Evolutionary conservation across 2,329 filamentous ascomycete species (phyloP).

Genomic region (Zasmidium angulare): DNA sequence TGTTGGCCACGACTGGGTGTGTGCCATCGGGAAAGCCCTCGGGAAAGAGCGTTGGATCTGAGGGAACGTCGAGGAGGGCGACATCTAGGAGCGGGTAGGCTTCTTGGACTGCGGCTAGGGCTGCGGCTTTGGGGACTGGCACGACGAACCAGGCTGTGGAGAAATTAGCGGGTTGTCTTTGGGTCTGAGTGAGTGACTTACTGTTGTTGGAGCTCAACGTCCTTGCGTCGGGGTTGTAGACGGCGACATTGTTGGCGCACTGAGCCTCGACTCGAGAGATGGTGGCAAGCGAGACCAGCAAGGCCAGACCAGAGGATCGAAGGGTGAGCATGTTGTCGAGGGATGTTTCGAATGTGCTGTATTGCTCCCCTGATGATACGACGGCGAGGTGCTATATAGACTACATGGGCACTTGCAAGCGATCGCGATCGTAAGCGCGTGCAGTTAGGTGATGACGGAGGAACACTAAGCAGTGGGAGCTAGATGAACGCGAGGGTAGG

Average conservation of each 20-base stretch:
- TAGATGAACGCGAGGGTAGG: too few relatives aligned
- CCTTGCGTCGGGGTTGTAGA: constrained; percentile 20
- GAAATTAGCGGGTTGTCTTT: background rate
- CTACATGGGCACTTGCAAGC: too few relatives aligned
- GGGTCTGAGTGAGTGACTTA: constrained; percentile 3
- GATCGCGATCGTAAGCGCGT: too few relatives aligned
- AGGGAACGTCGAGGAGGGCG: constrained; percentile 19
- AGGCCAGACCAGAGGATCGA: background rate
- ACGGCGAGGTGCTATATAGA: too few relatives aligned
- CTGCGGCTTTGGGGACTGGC: constrained; percentile 20
- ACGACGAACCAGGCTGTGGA: constrained; percentile 23
- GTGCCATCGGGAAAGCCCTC: constrained; percentile 19
- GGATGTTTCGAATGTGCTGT: background rate
- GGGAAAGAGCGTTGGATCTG: constrained; percentile 20
- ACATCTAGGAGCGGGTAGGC: constrained; percentile 12
- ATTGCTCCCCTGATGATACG: too few relatives aligned
- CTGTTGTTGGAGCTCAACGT: constrained; percentile 21
- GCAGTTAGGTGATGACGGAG: too few relatives aligned
- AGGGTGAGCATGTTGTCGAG: background rate
- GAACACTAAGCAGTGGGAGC: too few relatives aligned
- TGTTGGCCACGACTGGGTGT: constrained; percentile 23
- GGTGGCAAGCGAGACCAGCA: background rate
- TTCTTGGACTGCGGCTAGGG: constrained; percentile 19
- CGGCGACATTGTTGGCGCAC: constrained; percentile 24
- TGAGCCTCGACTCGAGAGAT: constrained; percentile 10